phyloP scores from a whole-genome alignment of 2,329 filamentous ascomycete genomes.

The Fusarium sp. region DNA sequence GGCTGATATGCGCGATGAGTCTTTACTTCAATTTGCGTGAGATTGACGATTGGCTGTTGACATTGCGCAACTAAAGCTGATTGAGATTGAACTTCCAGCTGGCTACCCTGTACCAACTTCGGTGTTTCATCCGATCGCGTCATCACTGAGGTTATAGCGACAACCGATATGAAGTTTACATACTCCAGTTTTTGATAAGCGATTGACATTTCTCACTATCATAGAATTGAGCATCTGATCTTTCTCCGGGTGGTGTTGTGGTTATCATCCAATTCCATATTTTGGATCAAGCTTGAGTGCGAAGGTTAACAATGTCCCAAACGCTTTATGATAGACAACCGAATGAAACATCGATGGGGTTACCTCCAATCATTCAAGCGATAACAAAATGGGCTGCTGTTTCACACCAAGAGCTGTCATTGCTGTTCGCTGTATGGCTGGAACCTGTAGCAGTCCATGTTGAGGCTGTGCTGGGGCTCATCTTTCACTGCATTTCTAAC shows the following conservation, averaged over 20 bases:
- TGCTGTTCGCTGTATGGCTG: background rate
- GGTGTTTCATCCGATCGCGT: background rate
- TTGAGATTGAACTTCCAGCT: accelerated
- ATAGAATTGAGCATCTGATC: background rate
- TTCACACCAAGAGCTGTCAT: background rate
- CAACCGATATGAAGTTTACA: accelerated
- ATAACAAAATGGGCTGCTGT: accelerated
- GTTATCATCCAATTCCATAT: accelerated
- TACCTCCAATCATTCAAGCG: background rate
- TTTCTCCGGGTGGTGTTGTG: accelerated
- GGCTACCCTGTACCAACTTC: background rate
- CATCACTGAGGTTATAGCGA: accelerated
- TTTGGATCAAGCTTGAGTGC: background rate
- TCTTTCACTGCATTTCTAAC: background rate
- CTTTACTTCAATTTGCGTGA: background rate
- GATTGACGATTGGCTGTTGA: background rate
- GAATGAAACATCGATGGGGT: accelerated
- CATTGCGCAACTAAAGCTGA: background rate
- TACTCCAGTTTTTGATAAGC: background rate
- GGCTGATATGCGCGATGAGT: accelerated
- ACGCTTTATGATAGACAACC: no score
- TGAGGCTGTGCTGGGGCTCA: background rate
- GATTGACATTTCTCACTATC: accelerated
- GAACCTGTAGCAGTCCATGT: background rate
- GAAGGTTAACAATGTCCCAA: no score